Conservation (phyloP, 345 rosid genomes). For the Cardamine resedifolia region DNA sequence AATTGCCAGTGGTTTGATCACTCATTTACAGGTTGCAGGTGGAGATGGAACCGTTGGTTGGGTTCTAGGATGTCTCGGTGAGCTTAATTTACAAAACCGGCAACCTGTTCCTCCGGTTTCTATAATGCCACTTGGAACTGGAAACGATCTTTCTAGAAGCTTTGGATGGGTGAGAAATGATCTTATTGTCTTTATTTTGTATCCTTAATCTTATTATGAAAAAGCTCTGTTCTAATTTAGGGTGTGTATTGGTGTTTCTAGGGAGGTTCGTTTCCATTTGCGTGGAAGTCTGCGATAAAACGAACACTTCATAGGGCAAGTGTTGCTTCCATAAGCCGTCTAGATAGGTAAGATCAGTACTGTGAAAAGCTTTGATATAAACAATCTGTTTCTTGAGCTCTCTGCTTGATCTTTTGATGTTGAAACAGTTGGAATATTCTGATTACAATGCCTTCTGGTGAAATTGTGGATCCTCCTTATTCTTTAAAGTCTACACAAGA, state of each 20-base stretch:
- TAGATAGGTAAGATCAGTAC: constrained; percentile 60
- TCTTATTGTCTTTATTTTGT: neutral
- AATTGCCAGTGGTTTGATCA: constrained; percentile 23
- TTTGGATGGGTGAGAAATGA: constrained; percentile 78
- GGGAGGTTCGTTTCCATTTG: constrained; percentile 97
- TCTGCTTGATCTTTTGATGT: neutral
- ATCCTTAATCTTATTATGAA: neutral
- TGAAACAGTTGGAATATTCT: constrained; percentile 68
- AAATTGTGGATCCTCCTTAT: constrained; percentile 69
- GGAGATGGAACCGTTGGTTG: constrained; percentile 99
- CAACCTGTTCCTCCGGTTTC: constrained; percentile 83
- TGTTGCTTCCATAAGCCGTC: constrained; percentile 55
- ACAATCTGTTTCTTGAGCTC: constrained; percentile 1
- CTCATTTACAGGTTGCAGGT: constrained; percentile 82
- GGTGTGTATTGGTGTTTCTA: constrained; percentile 36
- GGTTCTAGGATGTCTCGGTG: constrained; percentile 85
- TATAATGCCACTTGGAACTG: constrained; percentile 94
- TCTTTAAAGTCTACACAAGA: constrained; percentile 69
- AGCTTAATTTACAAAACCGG: constrained; percentile 52
- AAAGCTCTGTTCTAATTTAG: constrained; percentile 20
- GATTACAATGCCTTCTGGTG: constrained; percentile 69
- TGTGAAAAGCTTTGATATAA: neutral
- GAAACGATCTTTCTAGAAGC: constrained; percentile 91
- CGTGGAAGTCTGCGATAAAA: constrained; percentile 93
- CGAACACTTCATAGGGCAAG: constrained; percentile 67